phyloP scores from a whole-genome alignment of 768 basidiomycete species.

The Tubosaeta sp. region DNA sequence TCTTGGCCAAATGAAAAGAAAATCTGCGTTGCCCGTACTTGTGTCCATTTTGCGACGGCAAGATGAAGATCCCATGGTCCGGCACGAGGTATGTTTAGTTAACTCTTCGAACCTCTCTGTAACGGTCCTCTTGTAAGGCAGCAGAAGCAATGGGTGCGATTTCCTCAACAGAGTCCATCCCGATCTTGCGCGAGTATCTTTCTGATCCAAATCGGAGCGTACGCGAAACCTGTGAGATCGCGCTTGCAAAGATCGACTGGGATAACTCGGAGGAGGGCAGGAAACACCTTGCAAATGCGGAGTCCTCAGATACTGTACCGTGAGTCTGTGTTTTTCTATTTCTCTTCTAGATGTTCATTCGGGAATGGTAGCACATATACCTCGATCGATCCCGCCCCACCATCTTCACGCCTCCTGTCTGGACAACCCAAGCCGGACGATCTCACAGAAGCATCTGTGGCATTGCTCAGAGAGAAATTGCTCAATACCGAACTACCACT shows the following conservation, averaged over 20 bases:
- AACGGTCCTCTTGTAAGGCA: conserved; percentile 50
- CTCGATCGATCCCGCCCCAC: conserved; percentile 88
- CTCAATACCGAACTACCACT: conserved; percentile 66
- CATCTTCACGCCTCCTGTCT: conserved; percentile 58
- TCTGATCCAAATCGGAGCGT: conserved; percentile 70
- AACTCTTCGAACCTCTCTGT: conserved; percentile 1
- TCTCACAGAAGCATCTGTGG: conserved; percentile 44
- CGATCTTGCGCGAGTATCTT: conserved; percentile 67
- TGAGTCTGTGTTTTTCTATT: conserved; percentile 17
- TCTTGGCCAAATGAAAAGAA: conserved; percentile 82
- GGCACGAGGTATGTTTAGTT: conserved; percentile 75
- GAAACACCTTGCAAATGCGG: conserved; percentile 35
- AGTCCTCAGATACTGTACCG: conserved; percentile 35
- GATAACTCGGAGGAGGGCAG: conserved; percentile 75
- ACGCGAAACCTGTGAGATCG: conserved; percentile 96
- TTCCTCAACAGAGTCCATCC: conserved; percentile 59
- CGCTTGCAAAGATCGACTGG: conserved; percentile 92
- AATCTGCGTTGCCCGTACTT: conserved; percentile 71
- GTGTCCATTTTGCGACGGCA: conserved; percentile 68
- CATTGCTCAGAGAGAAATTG: conserved; percentile 54
- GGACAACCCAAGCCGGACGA: conserved; percentile 52
- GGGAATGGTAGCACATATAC: conserved; percentile 53
- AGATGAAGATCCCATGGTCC: conserved; percentile 89
- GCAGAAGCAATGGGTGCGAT: conserved; percentile 99
- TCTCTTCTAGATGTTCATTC: not conserved